Percentiles rank a stretch among this genome's conserved stretches.
Evolutionary conservation across 768 basidiomycete genomes (phyloP).

Genomic region (Hericium coralloides): DNA sequence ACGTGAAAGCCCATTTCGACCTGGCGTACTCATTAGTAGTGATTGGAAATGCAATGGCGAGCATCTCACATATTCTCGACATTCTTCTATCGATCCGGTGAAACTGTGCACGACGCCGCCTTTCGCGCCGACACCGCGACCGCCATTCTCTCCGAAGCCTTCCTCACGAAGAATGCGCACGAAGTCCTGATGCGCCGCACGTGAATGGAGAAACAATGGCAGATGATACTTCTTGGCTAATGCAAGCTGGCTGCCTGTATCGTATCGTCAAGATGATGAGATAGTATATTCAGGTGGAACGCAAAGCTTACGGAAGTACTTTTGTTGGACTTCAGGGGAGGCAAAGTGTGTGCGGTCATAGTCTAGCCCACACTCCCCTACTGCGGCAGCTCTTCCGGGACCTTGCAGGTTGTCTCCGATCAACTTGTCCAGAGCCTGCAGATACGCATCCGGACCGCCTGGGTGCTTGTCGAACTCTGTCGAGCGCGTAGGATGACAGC

Average conservation of each 20-base stretch:
- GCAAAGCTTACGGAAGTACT: conserved; percentile 48
- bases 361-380: conserved; percentile 80
- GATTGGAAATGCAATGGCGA: background rate
- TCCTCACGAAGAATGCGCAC: conserved; percentile 55
- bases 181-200: conserved; percentile 67
- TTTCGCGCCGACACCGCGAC: conserved; percentile 42
- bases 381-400: conserved; percentile 52
- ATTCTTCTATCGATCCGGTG: conserved; percentile 59
- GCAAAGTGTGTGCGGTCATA: conserved; percentile 72
- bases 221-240: conserved; percentile 65
- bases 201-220: conserved; percentile 75
- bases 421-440: conserved; percentile 47
- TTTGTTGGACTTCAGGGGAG: conserved; percentile 46
- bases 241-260: conserved; percentile 42
- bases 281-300: background rate
- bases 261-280: background rate
- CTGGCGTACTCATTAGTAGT: conserved; percentile 26
- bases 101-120: conserved; percentile 83
- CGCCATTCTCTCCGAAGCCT: conserved; percentile 52
- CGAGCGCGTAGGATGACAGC: conserved; percentile 74
- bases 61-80: conserved; percentile 48
- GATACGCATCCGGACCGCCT: conserved; percentile 52
- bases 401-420: conserved; percentile 41
- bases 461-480: conserved; percentile 52
- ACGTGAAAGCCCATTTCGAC: conserved; percentile 68